Evolutionary conservation across 1,139 yeast species (phyloP).

Genomic region (Geotrichum restrictum): DNA sequence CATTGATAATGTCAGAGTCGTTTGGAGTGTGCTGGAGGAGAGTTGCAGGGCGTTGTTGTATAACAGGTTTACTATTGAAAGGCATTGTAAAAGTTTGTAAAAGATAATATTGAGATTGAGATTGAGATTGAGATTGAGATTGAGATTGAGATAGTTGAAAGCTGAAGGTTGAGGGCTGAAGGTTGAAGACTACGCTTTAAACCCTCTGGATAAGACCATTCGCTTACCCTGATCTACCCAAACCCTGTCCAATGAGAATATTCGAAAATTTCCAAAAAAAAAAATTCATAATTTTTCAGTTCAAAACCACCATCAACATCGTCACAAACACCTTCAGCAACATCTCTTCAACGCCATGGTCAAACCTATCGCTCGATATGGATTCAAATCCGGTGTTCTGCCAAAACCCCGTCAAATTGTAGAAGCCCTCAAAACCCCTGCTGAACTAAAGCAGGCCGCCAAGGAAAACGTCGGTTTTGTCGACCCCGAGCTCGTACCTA

Average conservation of each 20-base stretch:
- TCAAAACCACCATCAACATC: not conserved
- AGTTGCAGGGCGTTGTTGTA: not conserved
- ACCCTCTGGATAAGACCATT: too few relatives aligned
- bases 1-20: conserved; percentile 60
- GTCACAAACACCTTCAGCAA: not conserved
- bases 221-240: conserved; percentile 6
- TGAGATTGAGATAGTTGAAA: too few relatives aligned
- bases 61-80: conserved; percentile 2
- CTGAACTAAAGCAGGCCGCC: conserved; percentile 41
- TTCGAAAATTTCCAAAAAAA: conserved; percentile 13
- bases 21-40: conserved; percentile 44
- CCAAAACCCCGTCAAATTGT: conserved; percentile 71
- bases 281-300: conserved; percentile 4
- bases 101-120: too few relatives aligned
- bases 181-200: too few relatives aligned
- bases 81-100: too few relatives aligned
- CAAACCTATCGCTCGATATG: conserved; percentile 45
- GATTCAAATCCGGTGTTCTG: conserved; percentile 70
- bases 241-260: conserved; percentile 17
- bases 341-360: conserved; percentile 38
- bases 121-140: too few relatives aligned
- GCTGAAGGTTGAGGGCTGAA: too few relatives aligned
- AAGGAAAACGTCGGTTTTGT: conserved; percentile 65
- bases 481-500: conserved; percentile 69
- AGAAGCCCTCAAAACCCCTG: conserved; percentile 45